phyloP scores from a whole-genome alignment of 805 yeast species.

The Starmerella vitae region DNA sequence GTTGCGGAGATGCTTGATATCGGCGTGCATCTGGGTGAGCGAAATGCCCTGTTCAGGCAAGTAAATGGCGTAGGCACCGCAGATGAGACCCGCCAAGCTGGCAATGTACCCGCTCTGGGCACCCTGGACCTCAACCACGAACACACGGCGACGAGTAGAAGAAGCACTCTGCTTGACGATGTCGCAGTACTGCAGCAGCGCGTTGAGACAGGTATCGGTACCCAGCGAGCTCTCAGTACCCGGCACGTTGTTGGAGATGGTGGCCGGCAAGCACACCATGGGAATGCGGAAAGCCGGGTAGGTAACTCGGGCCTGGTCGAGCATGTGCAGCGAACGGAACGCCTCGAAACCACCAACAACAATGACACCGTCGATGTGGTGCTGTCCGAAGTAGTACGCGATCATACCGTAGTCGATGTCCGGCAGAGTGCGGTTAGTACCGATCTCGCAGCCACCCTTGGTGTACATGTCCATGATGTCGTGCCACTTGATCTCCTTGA shows the following conservation, averaged over 20 bases:
- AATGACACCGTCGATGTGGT: constrained; percentile 73
- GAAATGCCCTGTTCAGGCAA: constrained; percentile 76
- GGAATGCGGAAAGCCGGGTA: constrained; percentile 93
- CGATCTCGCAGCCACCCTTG: constrained; percentile 90
- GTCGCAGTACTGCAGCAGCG: constrained; percentile 85
- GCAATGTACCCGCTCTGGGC: constrained; percentile 94
- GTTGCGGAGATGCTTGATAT: constrained; percentile 53
- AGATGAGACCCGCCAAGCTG: constrained; percentile 64
- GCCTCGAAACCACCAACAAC: constrained; percentile 97
- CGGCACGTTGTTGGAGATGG: constrained; percentile 96
- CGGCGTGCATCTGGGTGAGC: constrained; percentile 57
- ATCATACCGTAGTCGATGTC: constrained; percentile 73
- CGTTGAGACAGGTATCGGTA: constrained; percentile 86
- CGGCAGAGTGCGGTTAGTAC: constrained; percentile 86
- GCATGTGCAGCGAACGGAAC: constrained; percentile 68
- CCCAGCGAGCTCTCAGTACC: constrained; percentile 96
- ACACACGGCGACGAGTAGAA: constrained; percentile 83
- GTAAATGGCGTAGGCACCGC: constrained; percentile 86
- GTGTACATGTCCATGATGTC: constrained; percentile 82
- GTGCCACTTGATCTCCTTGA: constrained; percentile 61
- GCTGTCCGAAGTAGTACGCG: constrained; percentile 86
- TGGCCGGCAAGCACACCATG: constrained; percentile 85
- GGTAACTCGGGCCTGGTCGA: constrained; percentile 56
- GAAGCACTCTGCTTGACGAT: constrained; percentile 90
- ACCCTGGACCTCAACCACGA: constrained; percentile 96